These are phyloP conservation scores for Hyphopichia fennica DNA, from an alignment of 1,139 yeast species.

Conservation along the genomic window DNA sequence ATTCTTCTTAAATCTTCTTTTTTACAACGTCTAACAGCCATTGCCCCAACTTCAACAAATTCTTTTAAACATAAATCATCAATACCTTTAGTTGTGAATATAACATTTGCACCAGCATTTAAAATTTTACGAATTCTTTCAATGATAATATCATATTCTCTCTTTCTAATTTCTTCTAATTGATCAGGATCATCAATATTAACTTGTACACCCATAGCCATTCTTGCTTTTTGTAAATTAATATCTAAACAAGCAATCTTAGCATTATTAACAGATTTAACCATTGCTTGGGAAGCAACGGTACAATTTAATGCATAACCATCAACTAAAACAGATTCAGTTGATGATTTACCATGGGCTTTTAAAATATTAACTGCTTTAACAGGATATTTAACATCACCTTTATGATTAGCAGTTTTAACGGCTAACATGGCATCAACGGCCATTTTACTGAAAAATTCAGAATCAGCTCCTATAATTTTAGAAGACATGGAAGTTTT, in stretches of 20 bases:
- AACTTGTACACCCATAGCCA: constrained; percentile 98
- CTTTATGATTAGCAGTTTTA: constrained; percentile 83
- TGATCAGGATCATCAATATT: constrained; percentile 97
- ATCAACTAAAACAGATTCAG: constrained; percentile 80
- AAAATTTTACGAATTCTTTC: constrained; percentile 88
- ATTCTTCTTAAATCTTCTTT: constrained; percentile 95
- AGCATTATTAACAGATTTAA: constrained; percentile 67
- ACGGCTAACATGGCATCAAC: constrained; percentile 97
- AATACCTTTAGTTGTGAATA: constrained; percentile 95
- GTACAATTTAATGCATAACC: constrained; percentile 98
- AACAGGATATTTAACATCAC: constrained; percentile 91
- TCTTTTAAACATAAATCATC: constrained; percentile 95
- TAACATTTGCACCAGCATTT: constrained; percentile 93
- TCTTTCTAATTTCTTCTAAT: constrained; percentile 89
- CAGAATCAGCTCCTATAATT: constrained; percentile 94
- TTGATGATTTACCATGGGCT: constrained; percentile 93
- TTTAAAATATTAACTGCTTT: constrained; percentile 95
- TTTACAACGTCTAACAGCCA: constrained; percentile 98
- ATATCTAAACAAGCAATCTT: constrained; percentile 93
- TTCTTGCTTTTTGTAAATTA: constrained; percentile 91
- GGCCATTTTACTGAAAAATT: constrained; percentile 84
- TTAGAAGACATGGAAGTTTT: constrained; percentile 97
- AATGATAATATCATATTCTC: constrained; percentile 88
- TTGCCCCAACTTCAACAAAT: constrained; percentile 92
- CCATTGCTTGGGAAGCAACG: constrained; percentile 97